Percentiles rank a stretch among this genome's conserved stretches.
phyloP scores from a whole-genome alignment of 176 grass and related monocot species.

The Musa troglodytarum region DNA sequence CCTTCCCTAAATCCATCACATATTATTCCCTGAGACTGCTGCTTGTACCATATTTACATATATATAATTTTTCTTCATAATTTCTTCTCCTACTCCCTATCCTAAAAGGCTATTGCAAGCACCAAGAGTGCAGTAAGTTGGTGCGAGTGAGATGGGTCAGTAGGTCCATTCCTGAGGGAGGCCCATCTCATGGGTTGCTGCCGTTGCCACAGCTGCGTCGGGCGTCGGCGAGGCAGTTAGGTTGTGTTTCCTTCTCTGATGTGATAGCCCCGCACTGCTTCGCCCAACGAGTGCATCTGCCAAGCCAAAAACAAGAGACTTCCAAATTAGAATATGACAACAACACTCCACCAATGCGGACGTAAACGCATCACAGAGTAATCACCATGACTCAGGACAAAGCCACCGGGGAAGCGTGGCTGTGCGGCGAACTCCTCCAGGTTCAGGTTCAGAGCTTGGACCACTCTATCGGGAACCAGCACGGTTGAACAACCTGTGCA shows the following conservation, averaged over 20 bases:
- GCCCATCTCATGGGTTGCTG: slow-evolving; percentile 21
- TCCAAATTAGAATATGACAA: too few species aligned
- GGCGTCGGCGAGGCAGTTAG: not conserved
- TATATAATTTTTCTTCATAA: not conserved
- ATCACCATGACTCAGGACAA: slow-evolving; percentile 6
- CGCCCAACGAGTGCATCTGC: slow-evolving; percentile 64
- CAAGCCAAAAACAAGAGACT: not conserved
- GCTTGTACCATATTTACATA: not conserved
- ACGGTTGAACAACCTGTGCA: slow-evolving; percentile 33
- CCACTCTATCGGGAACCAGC: slow-evolving; percentile 1
- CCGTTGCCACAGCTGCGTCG: not conserved
- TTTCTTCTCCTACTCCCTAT: not conserved
- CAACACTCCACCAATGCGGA: too few species aligned
- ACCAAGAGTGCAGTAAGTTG: not conserved
- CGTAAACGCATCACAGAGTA: too few species aligned
- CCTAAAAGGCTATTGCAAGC: not conserved
- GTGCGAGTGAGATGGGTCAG: not conserved
- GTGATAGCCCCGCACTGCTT: slow-evolving; percentile 49
- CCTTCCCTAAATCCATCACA: not conserved
- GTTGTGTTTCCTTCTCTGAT: slow-evolving; percentile 27
- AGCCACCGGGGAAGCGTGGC: slow-evolving; percentile 8
- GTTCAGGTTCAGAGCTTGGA: slow-evolving; percentile 11
- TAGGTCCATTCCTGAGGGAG: slow-evolving; percentile 26
- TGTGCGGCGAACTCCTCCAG: slow-evolving; percentile 2
- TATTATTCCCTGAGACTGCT: not conserved